A percentile compares a stretch with the other conserved stretches of the same genome.
These are phyloP conservation scores for Penicillium polonicum DNA, from an alignment of 2,329 filamentous ascomycete genomes.

Conservation along the genomic window DNA sequence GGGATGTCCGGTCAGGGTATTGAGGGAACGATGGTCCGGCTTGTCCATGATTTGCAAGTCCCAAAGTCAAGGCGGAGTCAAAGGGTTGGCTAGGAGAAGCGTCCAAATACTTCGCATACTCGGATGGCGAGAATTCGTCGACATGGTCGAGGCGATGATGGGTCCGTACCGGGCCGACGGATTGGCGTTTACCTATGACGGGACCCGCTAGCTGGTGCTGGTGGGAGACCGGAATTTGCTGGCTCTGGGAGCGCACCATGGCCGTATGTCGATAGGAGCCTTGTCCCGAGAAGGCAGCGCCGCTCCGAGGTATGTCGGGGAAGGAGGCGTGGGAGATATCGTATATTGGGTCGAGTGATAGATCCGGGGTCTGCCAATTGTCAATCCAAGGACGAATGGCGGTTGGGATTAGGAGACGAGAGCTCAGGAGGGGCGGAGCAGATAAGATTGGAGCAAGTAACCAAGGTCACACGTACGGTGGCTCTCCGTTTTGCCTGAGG, in stretches of 20 bases:
- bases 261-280: constrained; percentile 33
- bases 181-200: constrained; percentile 33
- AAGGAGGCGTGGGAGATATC: constrained; percentile 33
- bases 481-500: constrained; percentile 46
- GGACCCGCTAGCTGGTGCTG: constrained; percentile 26
- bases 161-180: constrained; percentile 30
- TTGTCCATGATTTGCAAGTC: constrained; percentile 18
- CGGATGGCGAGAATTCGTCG: constrained; percentile 44
- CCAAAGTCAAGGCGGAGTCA: constrained; percentile 22
- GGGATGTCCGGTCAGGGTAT: constrained; percentile 18
- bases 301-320: constrained; percentile 30
- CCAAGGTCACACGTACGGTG: constrained; percentile 46
- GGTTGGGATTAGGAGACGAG: constrained; percentile 28
- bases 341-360: constrained; percentile 34
- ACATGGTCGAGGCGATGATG: constrained; percentile 37
- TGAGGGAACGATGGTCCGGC: constrained; percentile 10
- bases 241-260: constrained; percentile 42
- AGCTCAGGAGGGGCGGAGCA: constrained; percentile 25
- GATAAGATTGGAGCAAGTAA: constrained; percentile 37
- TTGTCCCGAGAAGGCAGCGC: constrained; percentile 25
- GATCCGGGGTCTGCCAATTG: constrained; percentile 44
- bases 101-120: constrained; percentile 42
- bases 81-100: constrained; percentile 27
- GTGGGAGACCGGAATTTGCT: constrained; percentile 36
- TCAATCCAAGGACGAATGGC: constrained; percentile 40